These are phyloP conservation scores for Corylus heterophylla DNA, from an alignment of 306 rosid species.

Conservation along the genomic window DNA sequence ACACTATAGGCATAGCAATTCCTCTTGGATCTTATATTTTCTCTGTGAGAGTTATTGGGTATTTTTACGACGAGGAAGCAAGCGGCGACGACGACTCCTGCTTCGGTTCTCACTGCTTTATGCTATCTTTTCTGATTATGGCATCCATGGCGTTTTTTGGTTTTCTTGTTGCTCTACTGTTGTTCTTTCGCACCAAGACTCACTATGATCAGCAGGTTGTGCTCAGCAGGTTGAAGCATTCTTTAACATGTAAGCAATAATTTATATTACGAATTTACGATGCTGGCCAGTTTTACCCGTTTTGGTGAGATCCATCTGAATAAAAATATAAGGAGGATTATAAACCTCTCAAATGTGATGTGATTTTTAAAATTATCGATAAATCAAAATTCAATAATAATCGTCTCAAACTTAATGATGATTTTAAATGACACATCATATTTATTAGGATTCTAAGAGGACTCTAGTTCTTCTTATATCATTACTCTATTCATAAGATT, in stretches of 20 bases:
- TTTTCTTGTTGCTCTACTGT: slow-evolving; percentile 53
- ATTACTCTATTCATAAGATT: too few relatives aligned
- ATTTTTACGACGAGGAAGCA: slow-evolving; percentile 68
- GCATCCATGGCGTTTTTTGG: slow-evolving; percentile 62
- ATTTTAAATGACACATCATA: too few relatives aligned
- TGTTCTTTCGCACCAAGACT: slow-evolving; percentile 62
- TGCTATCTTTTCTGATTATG: slow-evolving; percentile 65
- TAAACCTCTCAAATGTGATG: too few relatives aligned
- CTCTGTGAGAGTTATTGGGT: slow-evolving; percentile 79
- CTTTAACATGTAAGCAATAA: background rate
- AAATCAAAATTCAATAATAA: too few relatives aligned
- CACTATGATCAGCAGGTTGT: slow-evolving; percentile 54
- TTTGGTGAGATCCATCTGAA: too few relatives aligned
- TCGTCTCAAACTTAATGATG: too few relatives aligned
- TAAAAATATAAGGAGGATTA: too few relatives aligned
- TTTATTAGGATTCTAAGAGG: too few relatives aligned
- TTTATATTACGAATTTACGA: too few relatives aligned
- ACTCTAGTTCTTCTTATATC: too few relatives aligned
- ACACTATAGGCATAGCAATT: slow-evolving; percentile 73
- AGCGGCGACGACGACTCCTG: slow-evolving; percentile 43
- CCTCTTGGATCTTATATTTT: slow-evolving; percentile 86
- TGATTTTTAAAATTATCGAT: too few relatives aligned
- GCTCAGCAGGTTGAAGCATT: slow-evolving; percentile 44
- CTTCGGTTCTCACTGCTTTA: slow-evolving; percentile 69
- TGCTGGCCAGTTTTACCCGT: too few relatives aligned